Evolutionary conservation across 495 filamentous ascomycete species (phyloP).

Genomic region (Xylaria scruposa): DNA sequence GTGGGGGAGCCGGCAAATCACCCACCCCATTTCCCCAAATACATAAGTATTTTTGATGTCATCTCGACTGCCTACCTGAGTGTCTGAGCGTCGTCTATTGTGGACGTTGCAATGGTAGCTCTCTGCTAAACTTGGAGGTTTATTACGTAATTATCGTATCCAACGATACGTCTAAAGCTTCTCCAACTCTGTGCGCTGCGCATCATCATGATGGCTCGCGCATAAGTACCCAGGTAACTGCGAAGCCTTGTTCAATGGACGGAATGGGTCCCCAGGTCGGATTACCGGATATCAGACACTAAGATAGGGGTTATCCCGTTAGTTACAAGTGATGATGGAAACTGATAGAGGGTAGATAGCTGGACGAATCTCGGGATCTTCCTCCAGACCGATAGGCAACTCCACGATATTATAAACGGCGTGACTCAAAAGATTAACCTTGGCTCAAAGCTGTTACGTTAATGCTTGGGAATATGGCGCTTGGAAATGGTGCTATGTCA

Average conservation of each 20-base stretch:
- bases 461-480: background rate
- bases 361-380: slow-evolving; percentile 29
- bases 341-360: slow-evolving; percentile 23
- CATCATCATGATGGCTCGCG: background rate
- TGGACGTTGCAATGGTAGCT: background rate
- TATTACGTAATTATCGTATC: background rate
- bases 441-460: background rate
- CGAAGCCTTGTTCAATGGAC: background rate
- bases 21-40: background rate
- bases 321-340: background rate
- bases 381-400: background rate
- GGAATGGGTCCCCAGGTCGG: background rate
- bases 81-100: background rate
- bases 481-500: background rate
- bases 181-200: background rate
- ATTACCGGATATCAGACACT: background rate
- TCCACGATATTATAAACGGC: background rate
- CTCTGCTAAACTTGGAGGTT: background rate
- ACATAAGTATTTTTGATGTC: slow-evolving; percentile 14
- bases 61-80: background rate
- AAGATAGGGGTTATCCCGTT: background rate
- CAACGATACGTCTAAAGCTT: background rate
- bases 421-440: slow-evolving; percentile 14
- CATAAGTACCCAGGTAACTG: background rate
- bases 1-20: slow-evolving; percentile 41